Conservation (phyloP, 495 filamentous ascomycete genomes). For the Talaromyces trachyspermus region DNA sequence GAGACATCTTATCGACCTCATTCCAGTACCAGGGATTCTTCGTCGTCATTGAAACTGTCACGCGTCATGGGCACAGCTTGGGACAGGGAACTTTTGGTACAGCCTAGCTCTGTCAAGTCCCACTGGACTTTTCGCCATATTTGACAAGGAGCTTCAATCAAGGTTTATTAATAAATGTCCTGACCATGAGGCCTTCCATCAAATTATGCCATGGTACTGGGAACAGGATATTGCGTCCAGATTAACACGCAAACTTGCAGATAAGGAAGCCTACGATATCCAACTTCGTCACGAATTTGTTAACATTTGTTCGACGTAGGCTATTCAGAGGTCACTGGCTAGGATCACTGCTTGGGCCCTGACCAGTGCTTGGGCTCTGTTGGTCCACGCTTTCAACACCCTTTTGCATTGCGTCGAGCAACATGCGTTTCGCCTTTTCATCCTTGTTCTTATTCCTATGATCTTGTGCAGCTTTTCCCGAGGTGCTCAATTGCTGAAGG, state of each 20-base stretch:
- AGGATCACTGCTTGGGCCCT: too few species aligned
- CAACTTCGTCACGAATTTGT: slow-evolving; percentile 14
- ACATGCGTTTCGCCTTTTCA: not conserved
- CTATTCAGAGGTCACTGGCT: not conserved
- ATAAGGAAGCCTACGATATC: slow-evolving; percentile 16
- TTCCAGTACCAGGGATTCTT: too few species aligned
- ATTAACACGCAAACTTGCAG: slow-evolving; percentile 10
- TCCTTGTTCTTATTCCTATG: not conserved
- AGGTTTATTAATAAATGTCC: slow-evolving; percentile 8
- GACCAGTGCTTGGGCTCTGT: not conserved
- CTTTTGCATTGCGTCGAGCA: not conserved
- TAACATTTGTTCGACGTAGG: not conserved
- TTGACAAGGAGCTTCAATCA: slow-evolving; percentile 12
- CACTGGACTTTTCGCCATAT: slow-evolving; percentile 16
- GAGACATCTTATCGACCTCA: not conserved
- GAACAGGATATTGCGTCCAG: slow-evolving; percentile 12
- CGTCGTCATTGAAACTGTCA: too few species aligned
- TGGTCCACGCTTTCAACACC: not conserved
- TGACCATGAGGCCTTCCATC: slow-evolving; percentile 15
- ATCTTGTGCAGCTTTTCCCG: slow-evolving; percentile 1
- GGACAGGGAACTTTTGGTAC: slow-evolving; percentile 20
- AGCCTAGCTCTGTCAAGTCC: slow-evolving; percentile 17
- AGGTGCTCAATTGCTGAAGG: not conserved
- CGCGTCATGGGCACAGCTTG: slow-evolving; percentile 13
- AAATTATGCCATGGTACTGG: slow-evolving; percentile 17